Evolutionary conservation across 345 rosid species (phyloP).

Genomic region (Nephelium lappaceum): DNA sequence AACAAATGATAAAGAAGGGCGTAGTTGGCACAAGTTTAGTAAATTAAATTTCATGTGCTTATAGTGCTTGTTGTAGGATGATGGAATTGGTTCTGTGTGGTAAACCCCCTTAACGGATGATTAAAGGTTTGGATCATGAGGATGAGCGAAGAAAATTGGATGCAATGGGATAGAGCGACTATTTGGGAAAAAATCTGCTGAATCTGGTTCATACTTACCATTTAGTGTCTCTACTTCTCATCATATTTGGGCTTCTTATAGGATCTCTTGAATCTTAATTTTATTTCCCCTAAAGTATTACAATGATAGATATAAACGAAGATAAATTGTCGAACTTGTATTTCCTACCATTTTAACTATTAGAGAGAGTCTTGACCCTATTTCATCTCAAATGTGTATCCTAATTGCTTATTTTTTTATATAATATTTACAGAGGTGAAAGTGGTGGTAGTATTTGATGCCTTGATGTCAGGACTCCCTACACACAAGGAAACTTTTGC

Average conservation of each 20-base stretch:
- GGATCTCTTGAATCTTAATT: not conserved
- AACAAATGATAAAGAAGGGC: not conserved
- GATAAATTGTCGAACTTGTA: not conserved
- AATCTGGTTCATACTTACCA: no score
- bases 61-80: not conserved
- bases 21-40: not conserved
- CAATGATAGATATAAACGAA: not conserved
- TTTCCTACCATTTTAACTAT: not conserved
- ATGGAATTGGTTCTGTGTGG: not conserved
- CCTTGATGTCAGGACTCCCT: conserved; percentile 90
- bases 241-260: not conserved
- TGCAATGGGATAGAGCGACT: not conserved
- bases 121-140: not conserved
- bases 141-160: not conserved
- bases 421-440: conserved; percentile 75
- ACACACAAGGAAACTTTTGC: conserved; percentile 80
- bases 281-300: not conserved
- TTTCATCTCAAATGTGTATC: conserved; percentile 1
- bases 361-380: not conserved
- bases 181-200: not conserved
- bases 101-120: not conserved
- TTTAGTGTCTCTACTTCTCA: no score
- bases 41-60: not conserved
- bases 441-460: conserved; percentile 96
- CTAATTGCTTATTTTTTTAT: not conserved